Evolutionary conservation across 768 basidiomycete genomes (phyloP).

Genomic region (Infundibulicybe gibba): DNA sequence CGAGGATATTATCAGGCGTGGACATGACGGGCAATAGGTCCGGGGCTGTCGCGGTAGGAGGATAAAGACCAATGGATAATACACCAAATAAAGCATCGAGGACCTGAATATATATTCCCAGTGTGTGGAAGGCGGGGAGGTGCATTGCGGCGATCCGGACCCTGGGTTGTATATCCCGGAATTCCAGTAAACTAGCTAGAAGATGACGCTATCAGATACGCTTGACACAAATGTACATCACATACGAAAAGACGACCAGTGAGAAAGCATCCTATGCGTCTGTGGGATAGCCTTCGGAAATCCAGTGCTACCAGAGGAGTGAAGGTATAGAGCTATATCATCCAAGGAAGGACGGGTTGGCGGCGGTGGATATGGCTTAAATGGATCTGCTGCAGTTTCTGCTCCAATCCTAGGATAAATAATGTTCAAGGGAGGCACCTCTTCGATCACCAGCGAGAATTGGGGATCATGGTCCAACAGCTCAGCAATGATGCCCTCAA

Average conservation of each 20-base stretch:
- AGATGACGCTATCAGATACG: too few species aligned
- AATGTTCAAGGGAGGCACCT: slow-evolving; percentile 12
- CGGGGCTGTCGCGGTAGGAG: too few species aligned
- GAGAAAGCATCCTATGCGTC: slow-evolving; percentile 14
- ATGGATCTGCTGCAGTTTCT: too few species aligned
- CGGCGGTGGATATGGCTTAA: slow-evolving; percentile 10
- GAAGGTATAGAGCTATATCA: slow-evolving; percentile 30
- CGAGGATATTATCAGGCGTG: slow-evolving; percentile 31
- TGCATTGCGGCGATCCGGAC: too few species aligned
- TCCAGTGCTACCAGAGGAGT: slow-evolving; percentile 38
- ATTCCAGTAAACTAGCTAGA: slow-evolving; percentile 18
- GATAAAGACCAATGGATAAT: too few species aligned
- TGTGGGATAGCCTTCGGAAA: slow-evolving; percentile 26
- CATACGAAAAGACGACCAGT: too few species aligned
- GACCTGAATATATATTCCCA: slow-evolving; percentile 27
- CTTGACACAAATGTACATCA: too few species aligned
- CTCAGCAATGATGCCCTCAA: slow-evolving; percentile 15
- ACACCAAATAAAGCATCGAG: too few species aligned
- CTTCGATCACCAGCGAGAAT: slow-evolving; percentile 13
- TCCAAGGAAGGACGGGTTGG: too few species aligned
- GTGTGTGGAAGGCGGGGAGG: too few species aligned
- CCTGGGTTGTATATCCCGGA: slow-evolving; percentile 14
- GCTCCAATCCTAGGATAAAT: too few species aligned
- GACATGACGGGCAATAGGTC: too few species aligned
- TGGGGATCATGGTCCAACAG: slow-evolving; percentile 3